These are phyloP conservation scores for Melampsora abietis-canadensis DNA, from an alignment of 1,284 basidiomycete genomes.

Conservation along the genomic window DNA sequence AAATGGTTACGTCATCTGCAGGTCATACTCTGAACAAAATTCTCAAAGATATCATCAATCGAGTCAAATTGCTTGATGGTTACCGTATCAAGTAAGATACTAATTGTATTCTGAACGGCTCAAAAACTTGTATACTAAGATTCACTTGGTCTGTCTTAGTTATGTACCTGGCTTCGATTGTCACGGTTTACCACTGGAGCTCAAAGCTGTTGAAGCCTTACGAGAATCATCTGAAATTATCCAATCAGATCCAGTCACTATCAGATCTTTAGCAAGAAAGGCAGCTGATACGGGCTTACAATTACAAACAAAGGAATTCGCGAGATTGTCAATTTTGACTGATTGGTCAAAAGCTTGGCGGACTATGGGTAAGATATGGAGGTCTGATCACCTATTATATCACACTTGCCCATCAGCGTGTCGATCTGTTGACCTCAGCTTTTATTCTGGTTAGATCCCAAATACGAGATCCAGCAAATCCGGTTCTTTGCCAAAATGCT, in stretches of 20 bases:
- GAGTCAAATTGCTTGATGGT: conserved; percentile 77
- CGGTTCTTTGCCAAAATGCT: conserved; percentile 85
- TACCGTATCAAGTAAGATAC: conserved; percentile 68
- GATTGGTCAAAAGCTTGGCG: conserved; percentile 71
- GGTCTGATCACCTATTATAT: neutral
- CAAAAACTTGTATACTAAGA: neutral
- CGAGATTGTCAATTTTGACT: conserved; percentile 83
- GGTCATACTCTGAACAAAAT: conserved; percentile 97
- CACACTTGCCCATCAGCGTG: neutral
- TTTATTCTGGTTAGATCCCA: conserved; percentile 61
- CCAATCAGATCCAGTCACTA: conserved; percentile 59
- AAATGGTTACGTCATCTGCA: conserved; percentile 51
- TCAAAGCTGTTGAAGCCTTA: conserved; percentile 75
- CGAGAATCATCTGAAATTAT: conserved; percentile 30
- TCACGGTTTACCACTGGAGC: conserved; percentile 94
- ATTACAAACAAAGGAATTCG: conserved; percentile 76
- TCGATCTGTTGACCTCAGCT: conserved; percentile 21
- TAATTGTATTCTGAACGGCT: neutral
- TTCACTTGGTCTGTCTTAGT: conserved; percentile 56
- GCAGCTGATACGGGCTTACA: conserved; percentile 75
- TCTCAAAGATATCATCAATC: conserved; percentile 90
- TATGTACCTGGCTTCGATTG: conserved; percentile 98
- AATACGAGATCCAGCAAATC: conserved; percentile 85
- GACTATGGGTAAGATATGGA: conserved; percentile 68
- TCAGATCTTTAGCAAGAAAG: conserved; percentile 68